These are phyloP conservation scores for Colletotrichum incanum DNA, from an alignment of 2,329 filamentous ascomycete genomes.

Conservation along the genomic window DNA sequence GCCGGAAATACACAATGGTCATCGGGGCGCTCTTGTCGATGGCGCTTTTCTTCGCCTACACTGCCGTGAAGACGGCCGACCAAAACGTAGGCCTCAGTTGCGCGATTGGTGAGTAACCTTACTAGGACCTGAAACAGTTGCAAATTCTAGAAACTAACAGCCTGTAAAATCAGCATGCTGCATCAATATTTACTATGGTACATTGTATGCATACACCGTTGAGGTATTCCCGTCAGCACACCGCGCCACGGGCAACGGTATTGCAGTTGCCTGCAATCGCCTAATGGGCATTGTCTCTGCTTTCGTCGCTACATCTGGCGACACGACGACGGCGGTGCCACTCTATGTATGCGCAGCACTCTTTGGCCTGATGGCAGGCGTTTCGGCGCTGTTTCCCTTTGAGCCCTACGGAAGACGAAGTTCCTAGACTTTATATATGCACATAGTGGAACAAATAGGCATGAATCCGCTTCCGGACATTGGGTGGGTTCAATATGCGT, in stretches of 20 bases:
- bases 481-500: neutral
- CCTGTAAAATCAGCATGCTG: slow-evolving; percentile 67
- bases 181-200: slow-evolving; percentile 81
- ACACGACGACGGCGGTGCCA: slow-evolving; percentile 74
- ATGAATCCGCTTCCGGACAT: neutral
- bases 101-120: slow-evolving; percentile 56
- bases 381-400: slow-evolving; percentile 74
- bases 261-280: slow-evolving; percentile 79
- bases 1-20: slow-evolving; percentile 76
- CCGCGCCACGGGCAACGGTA: slow-evolving; percentile 81
- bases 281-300: slow-evolving; percentile 83
- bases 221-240: slow-evolving; percentile 78
- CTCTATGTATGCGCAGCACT: slow-evolving; percentile 80
- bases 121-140: neutral
- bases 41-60: slow-evolving; percentile 84
- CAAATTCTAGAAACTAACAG: neutral
- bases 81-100: slow-evolving; percentile 80
- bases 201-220: slow-evolving; percentile 75
- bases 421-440: slow-evolving; percentile 49
- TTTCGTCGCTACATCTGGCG: slow-evolving; percentile 74
- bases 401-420: slow-evolving; percentile 75
- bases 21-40: slow-evolving; percentile 78
- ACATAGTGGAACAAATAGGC: neutral
- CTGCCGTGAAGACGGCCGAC: slow-evolving; percentile 72
- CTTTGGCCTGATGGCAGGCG: slow-evolving; percentile 73